These are phyloP conservation scores for Poronia punctata DNA, from an alignment of 495 filamentous ascomycete genomes.

Conservation along the genomic window DNA sequence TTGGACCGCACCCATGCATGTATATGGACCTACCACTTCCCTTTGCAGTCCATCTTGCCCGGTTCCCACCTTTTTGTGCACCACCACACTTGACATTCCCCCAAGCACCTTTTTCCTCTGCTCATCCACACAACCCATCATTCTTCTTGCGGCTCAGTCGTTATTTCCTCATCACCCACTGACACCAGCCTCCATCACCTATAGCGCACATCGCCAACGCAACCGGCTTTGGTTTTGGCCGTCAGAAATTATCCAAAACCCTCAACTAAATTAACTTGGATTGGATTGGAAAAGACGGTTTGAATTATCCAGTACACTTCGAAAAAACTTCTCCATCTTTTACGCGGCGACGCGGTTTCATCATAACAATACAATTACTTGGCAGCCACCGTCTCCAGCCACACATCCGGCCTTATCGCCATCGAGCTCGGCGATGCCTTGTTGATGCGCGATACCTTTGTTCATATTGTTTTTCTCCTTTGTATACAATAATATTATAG, in stretches of 20 bases:
- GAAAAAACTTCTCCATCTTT: too few species aligned
- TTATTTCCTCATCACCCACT: slow-evolving; percentile 15
- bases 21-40: slow-evolving; percentile 21
- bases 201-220: too few species aligned
- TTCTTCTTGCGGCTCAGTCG: slow-evolving; percentile 30
- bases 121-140: slow-evolving; percentile 28
- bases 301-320: too few species aligned
- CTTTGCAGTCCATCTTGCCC: slow-evolving; percentile 21
- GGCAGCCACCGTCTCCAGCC: slow-evolving; percentile 47
- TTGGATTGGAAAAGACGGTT: too few species aligned
- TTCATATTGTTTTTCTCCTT: slow-evolving; percentile 15
- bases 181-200: slow-evolving; percentile 21
- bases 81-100: slow-evolving; percentile 27
- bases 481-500: slow-evolving; percentile 16
- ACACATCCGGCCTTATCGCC: slow-evolving; percentile 36
- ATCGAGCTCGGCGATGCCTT: slow-evolving; percentile 34
- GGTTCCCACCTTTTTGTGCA: slow-evolving; percentile 28
- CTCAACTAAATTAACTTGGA: too few species aligned
- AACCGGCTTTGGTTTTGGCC: too few species aligned
- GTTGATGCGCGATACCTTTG: slow-evolving; percentile 27
- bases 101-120: slow-evolving; percentile 26
- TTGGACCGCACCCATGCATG: too few species aligned
- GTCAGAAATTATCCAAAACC: too few species aligned
- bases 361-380: slow-evolving; percentile 23
- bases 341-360: slow-evolving; percentile 3